Conservation (phyloP, 164 flowering plant genomes). For the Chloranthus sessilifolius region DNA sequence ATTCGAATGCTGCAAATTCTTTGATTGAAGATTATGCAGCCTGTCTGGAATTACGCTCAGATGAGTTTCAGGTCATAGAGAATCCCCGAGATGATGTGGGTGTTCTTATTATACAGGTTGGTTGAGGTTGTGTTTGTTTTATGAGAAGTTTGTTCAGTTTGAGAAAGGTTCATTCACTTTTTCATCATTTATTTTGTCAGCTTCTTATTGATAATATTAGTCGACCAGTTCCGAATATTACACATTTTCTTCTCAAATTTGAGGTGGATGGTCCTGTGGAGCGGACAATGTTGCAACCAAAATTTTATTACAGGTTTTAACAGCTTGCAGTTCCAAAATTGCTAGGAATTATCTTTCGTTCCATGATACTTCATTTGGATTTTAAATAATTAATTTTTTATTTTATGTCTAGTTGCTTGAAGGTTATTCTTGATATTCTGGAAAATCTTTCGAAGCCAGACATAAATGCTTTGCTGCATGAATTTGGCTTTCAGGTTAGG, state of each 20-base stretch:
- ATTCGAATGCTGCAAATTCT: constrained; percentile 61
- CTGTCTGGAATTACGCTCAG: constrained; percentile 82
- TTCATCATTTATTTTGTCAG: constrained; percentile 34
- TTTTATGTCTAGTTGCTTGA: constrained; percentile 69
- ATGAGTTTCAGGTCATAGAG: constrained; percentile 64
- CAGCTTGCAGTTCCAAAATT: constrained; percentile 11
- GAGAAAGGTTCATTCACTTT: constrained; percentile 1
- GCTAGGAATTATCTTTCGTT: neutral
- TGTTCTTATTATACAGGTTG: constrained; percentile 83
- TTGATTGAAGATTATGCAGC: constrained; percentile 97
- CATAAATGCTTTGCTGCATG: constrained; percentile 79
- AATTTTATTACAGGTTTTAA: constrained; percentile 84
- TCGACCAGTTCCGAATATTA: constrained; percentile 88
- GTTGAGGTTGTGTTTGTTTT: neutral
- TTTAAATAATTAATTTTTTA: neutral
- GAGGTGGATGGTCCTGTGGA: constrained; percentile 77
- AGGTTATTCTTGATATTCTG: constrained; percentile 88
- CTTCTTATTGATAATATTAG: constrained; percentile 84
- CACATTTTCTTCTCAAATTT: constrained; percentile 92
- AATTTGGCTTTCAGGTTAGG: constrained; percentile 88
- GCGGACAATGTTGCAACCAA: constrained; percentile 81
- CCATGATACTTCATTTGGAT: neutral
- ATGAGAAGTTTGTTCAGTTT: constrained; percentile 8
- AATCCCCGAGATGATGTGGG: constrained; percentile 75
- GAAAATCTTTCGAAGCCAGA: constrained; percentile 79